Evolutionary conservation across 768 basidiomycete species (phyloP).

Genomic region (Termitomyces sp.): DNA sequence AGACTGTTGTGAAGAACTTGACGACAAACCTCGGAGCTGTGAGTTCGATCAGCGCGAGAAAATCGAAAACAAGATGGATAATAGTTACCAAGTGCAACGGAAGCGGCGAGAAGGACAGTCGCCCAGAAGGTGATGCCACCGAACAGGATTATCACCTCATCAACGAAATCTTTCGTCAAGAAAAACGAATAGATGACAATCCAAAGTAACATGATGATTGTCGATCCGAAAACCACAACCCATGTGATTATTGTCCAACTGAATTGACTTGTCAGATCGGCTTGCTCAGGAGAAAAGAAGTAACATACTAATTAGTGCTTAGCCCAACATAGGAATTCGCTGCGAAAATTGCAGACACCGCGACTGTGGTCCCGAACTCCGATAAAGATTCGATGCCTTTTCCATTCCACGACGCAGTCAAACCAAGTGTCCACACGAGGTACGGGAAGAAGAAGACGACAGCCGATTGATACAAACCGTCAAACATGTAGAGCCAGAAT

Average conservation of each 20-base stretch:
- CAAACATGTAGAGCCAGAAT: slow-evolving; percentile 94
- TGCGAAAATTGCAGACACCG: slow-evolving; percentile 79
- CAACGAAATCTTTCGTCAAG: slow-evolving; percentile 60
- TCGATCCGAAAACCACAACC: slow-evolving; percentile 75
- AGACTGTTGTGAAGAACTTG: slow-evolving; percentile 67
- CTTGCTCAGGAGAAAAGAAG: slow-evolving; percentile 10
- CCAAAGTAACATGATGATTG: slow-evolving; percentile 82
- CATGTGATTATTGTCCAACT: slow-evolving; percentile 86
- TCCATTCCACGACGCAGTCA: slow-evolving; percentile 71
- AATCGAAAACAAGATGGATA: not conserved
- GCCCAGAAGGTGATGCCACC: slow-evolving; percentile 82
- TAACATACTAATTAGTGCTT: slow-evolving; percentile 73
- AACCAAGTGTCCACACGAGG: slow-evolving; percentile 60
- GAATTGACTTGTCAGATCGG: slow-evolving; percentile 17
- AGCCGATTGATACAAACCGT: slow-evolving; percentile 90
- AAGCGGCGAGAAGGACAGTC: slow-evolving; percentile 61
- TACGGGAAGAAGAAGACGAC: slow-evolving; percentile 87
- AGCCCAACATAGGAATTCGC: slow-evolving; percentile 90
- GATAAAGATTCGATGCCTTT: slow-evolving; percentile 71
- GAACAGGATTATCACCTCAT: slow-evolving; percentile 72
- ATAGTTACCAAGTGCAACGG: slow-evolving; percentile 64
- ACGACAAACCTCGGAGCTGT: slow-evolving; percentile 77
- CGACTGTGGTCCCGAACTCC: slow-evolving; percentile 91
- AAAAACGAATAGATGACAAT: slow-evolving; percentile 85
- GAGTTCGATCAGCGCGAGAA: not conserved